phyloP scores from a whole-genome alignment of 1,139 yeast species.

The Entelexis paramagnoliae region DNA sequence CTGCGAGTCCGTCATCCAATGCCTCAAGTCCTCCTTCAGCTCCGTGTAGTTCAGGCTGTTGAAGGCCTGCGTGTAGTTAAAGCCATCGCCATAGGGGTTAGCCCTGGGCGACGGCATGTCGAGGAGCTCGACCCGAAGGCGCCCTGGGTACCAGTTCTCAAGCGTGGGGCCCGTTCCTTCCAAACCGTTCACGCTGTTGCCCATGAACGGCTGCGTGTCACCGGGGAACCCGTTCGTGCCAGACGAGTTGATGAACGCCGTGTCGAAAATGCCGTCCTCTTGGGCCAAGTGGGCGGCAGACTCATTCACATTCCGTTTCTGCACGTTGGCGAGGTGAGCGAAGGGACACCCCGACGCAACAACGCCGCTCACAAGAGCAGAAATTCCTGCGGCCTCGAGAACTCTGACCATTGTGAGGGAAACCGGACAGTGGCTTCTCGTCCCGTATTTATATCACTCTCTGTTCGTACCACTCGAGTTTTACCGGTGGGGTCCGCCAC shows the following conservation, averaged over 20 bases:
- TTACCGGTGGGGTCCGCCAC: not conserved
- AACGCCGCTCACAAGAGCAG: not conserved
- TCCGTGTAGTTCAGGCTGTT: constrained; percentile 16
- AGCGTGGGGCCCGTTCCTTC: constrained; percentile 21
- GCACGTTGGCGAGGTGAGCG: not conserved
- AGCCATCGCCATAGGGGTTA: constrained; percentile 16
- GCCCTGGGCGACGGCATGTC: constrained; percentile 14
- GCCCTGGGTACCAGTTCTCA: constrained; percentile 17
- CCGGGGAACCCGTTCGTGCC: constrained; percentile 9
- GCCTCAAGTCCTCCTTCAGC: constrained; percentile 17
- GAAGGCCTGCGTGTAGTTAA: constrained; percentile 19
- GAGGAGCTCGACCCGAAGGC: constrained; percentile 19
- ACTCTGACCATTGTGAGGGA: not conserved
- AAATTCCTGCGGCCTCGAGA: not conserved
- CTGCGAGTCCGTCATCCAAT: constrained; percentile 17
- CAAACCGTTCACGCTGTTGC: constrained; percentile 18
- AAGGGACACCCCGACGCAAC: constrained; percentile 3
- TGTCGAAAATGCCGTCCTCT: constrained; percentile 5
- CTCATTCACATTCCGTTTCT: not conserved
- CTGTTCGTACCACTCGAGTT: not conserved
- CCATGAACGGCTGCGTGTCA: constrained; percentile 15
- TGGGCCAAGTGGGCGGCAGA: not conserved
- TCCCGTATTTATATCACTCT: not conserved
- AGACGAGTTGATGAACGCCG: not conserved
- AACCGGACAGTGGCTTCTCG: too few relatives aligned